These are phyloP conservation scores for Pseudogymnoascus sp. DNA, from an alignment of 2,329 filamentous ascomycete species.

Conservation along the genomic window DNA sequence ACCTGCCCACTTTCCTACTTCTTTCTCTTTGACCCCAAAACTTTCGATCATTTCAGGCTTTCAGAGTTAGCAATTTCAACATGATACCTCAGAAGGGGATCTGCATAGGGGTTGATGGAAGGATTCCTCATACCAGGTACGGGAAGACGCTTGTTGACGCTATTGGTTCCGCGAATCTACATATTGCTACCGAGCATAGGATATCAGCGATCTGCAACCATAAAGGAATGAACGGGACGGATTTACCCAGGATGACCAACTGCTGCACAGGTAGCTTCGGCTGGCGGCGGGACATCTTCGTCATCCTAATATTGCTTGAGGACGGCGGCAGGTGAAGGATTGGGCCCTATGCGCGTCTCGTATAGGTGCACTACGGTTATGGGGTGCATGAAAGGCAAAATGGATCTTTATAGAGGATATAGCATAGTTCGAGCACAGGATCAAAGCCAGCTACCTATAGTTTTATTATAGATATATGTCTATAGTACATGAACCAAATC, in stretches of 20 bases:
- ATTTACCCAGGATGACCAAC: slow-evolving; percentile 66
- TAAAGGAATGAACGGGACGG: neutral
- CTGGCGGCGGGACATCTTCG: slow-evolving; percentile 25
- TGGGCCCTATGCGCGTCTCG: slow-evolving; percentile 3
- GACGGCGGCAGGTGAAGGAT: neutral
- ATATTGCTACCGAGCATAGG: slow-evolving; percentile 48
- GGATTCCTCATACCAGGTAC: slow-evolving; percentile 34
- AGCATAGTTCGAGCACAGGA: neutral
- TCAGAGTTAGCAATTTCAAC: neutral
- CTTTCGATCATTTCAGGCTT: slow-evolving; percentile 76
- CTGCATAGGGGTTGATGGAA: neutral
- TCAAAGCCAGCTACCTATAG: slow-evolving; percentile 4
- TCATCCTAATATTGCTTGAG: slow-evolving; percentile 14
- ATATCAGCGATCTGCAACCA: slow-evolving; percentile 3
- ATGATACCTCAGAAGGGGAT: neutral
- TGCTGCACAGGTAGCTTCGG: slow-evolving; percentile 68
- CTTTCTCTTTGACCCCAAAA: slow-evolving; percentile 61
- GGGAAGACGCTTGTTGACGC: slow-evolving; percentile 46
- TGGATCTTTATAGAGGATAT: neutral
- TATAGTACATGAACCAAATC: neutral
- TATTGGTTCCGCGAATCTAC: slow-evolving; percentile 68
- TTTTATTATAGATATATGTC: slow-evolving; percentile 4
- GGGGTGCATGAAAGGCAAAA: slow-evolving; percentile 7
- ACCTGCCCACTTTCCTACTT: slow-evolving; percentile 75
- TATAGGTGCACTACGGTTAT: neutral